Percentiles rank a stretch among this genome's conserved stretches.
These are phyloP conservation scores for Wickerhamomyces sp. DNA, from an alignment of 1,139 yeast genomes.

Conservation along the genomic window DNA sequence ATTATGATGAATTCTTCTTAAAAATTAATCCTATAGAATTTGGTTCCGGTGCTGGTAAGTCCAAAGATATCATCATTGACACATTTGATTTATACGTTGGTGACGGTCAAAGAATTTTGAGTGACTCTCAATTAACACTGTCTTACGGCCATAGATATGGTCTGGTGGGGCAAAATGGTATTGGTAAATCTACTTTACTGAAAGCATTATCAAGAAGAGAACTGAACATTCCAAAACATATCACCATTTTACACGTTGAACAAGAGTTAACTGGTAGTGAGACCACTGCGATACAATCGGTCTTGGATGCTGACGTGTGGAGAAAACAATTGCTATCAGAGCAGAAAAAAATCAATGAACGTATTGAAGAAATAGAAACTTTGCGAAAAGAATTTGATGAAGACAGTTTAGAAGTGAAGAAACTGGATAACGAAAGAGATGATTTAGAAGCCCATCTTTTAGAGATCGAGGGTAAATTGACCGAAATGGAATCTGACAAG, in stretches of 20 bases:
- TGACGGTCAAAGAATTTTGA: constrained; percentile 87
- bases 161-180: constrained; percentile 98
- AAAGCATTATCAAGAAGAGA: constrained; percentile 93
- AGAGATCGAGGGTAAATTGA: constrained; percentile 75
- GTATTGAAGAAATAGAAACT: constrained; percentile 69
- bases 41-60: constrained; percentile 87
- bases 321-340: constrained; percentile 81
- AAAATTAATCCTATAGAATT: constrained; percentile 93
- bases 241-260: constrained; percentile 92
- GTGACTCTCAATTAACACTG: constrained; percentile 82
- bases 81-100: constrained; percentile 93
- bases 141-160: constrained; percentile 95
- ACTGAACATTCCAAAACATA: constrained; percentile 87
- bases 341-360: constrained; percentile 66
- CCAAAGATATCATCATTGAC: constrained; percentile 91
- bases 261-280: constrained; percentile 97
- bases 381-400: constrained; percentile 73
- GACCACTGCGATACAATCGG: constrained; percentile 84
- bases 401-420: constrained; percentile 72
- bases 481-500: constrained; percentile 94
- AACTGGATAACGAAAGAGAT: constrained; percentile 82
- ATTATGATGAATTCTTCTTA: constrained; percentile 91
- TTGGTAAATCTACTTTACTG: constrained; percentile 93
- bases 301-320: constrained; percentile 98
- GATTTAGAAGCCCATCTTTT: constrained; percentile 76